Evolutionary conservation across 106 monocot genomes (phyloP), one percentile per base, ranked within the genome.

Genomic region (Agapanthus africanus): DNA sequence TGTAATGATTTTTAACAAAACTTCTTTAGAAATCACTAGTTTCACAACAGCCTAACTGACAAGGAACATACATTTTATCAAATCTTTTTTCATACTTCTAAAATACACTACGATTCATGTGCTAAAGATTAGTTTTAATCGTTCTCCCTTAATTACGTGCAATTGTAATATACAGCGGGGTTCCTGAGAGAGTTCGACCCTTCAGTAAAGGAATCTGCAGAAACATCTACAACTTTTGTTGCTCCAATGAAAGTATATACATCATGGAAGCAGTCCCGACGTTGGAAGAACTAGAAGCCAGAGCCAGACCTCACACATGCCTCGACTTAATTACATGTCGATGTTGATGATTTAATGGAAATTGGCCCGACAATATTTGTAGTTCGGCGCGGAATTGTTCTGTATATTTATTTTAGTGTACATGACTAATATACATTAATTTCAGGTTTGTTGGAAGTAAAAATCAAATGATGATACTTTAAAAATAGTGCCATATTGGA

Each of bases 121-220:
- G n/a, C 46, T 15, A 47, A 47, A 47, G 46, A 47, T 47, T 44
- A 11, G 31, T 37, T 44, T 6, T 37, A 35, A 50, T 36, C 27
- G 9, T 6, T 37, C 54, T 6, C 1, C 6, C 30, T 46, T 1
- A 23, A 40, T 65, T 46, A 31, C 31, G 15, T 18, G 35, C 50
- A 32, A 16, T 18, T 47, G 6, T 4, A 34, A 49, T 31, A 38
- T 68, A 16, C 79, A 99, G 99, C 73, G 81, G 77, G 38, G 61
- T 93, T 52, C 84, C 92, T 34, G 83, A 74, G 40, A 85, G 69
- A 51, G 83, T 90, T 64, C 72, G 79, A 54, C 92, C 90, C 61
- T 99, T 93, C 41, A 99, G 87, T 38, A 84, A 75, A 81, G 99
- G 99, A 22, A 70, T 85, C 27, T 85, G 84, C 40, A 51, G 66